Base-by-base conservation (phyloP, 495 filamentous ascomycete species). In the Oidiodendron maius region DNA sequence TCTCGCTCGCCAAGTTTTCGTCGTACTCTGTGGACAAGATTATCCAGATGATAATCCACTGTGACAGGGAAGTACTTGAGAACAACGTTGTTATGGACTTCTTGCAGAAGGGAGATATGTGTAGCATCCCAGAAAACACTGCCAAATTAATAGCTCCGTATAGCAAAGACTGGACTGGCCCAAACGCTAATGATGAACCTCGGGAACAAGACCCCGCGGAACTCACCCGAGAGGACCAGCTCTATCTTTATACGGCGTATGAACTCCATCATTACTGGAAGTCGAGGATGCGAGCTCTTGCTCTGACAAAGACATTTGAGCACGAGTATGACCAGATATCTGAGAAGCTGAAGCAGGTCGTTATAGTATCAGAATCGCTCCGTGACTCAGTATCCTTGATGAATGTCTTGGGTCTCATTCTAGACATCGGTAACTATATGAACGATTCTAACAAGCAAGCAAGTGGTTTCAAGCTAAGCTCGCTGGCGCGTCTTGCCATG, bases 191-290 rank as follows among this genome's bases (percentile, higher is more conserved):
- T 26, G 83, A 78, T 50, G 82, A 86, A 34, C 80, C 80, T 47
- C 80, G 91, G 28, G 93, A 98, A 59, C 83, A 87, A 55, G 91
- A 97, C 65, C 91, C 93, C 0, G 64, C 56, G 15, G 93, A 98
- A 58, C 80, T 98, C 28, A 96, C 91, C 1, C 75, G 91, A 48
- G 88, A 97, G 57, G 93, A 98, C 67, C 89, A 96, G 67, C 85
- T 98, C 26, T 98, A 90, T 61, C 74, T 98, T 11, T 83, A 84
- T 50, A 97, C 93, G 2, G 87, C 94, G 0, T 98, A 83, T 55
- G 94, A 98, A 61, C 73, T 98, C 54, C 89, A 94, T 50, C 94
- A 98, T 65, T 98, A 98, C 67, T 98, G 93, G 93, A 97, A 96
- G 75, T 85, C 86, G 36, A 82, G 93, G 65, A 96, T 96, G 78